These are phyloP conservation scores for Kwoniella europaea DNA, from an alignment of 768 basidiomycete genomes.

Conservation along the genomic window DNA sequence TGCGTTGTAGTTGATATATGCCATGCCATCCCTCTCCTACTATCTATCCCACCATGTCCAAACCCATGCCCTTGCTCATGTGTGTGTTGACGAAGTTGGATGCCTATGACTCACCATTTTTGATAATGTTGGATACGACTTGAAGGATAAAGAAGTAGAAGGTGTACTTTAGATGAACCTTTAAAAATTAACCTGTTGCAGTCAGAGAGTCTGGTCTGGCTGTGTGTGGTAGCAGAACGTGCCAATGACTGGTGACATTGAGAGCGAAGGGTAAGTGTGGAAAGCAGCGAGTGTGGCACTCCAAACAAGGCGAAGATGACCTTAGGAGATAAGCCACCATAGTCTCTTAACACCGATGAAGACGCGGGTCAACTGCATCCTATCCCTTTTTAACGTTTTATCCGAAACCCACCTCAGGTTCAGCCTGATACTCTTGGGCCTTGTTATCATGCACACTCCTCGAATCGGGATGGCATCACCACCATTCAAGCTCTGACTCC, in stretches of 20 bases:
- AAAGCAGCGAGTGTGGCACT: slow-evolving; percentile 14
- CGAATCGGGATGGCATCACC: background rate
- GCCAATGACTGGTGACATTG: background rate
- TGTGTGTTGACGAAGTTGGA: background rate
- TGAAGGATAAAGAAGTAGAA: slow-evolving; percentile 25
- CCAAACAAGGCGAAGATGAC: background rate
- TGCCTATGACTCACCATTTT: slow-evolving; percentile 15
- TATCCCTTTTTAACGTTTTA: background rate
- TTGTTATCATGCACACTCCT: background rate
- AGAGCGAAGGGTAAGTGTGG: background rate
- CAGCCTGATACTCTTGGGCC: slow-evolving; percentile 3
- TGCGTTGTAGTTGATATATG: background rate
- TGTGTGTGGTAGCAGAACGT: background rate
- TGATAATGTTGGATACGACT: slow-evolving; percentile 13
- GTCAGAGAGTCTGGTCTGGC: background rate
- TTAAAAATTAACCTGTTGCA: background rate
- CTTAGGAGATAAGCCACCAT: background rate
- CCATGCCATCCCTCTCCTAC: background rate
- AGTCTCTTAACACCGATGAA: slow-evolving; percentile 12
- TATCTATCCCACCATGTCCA: background rate
- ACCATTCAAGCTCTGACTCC: background rate
- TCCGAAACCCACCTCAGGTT: background rate
- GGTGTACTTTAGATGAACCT: background rate
- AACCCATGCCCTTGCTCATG: background rate
- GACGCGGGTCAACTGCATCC: background rate